Conservation (phyloP, 176 grass and related monocot species). For the Carex scoparia region DNA sequence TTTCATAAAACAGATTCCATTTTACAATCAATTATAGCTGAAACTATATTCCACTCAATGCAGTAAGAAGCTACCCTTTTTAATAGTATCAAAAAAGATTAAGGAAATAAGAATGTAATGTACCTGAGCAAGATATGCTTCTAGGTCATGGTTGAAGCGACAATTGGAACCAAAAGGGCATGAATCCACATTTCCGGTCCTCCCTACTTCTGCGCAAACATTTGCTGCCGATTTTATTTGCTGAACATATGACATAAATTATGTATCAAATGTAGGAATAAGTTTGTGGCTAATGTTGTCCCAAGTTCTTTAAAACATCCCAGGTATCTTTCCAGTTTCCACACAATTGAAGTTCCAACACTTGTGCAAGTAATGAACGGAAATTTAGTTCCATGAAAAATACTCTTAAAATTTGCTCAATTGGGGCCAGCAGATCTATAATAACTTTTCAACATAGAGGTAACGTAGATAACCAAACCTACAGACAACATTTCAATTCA, state of each 20-base stretch:
- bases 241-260: conserved; percentile 32
- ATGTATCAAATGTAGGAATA: conserved; percentile 5
- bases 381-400: neutral
- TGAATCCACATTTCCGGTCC: conserved; percentile 60
- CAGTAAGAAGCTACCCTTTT: neutral
- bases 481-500: neutral
- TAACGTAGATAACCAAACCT: neutral
- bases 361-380: neutral
- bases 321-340: neutral
- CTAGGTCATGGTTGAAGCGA: conserved; percentile 79
- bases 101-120: neutral
- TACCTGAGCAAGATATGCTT: conserved; percentile 82
- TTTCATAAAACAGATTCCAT: conserved; percentile 13
- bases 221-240: conserved; percentile 55
- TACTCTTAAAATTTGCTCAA: neutral
- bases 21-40: neutral
- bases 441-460: neutral
- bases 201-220: conserved; percentile 71
- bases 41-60: neutral
- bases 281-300: neutral
- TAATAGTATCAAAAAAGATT: neutral
- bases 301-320: neutral
- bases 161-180: conserved; percentile 66
- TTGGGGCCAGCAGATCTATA: neutral
- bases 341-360: neutral